Percentiles rank a stretch among this genome's conserved stretches.
These are phyloP conservation scores for Cyclocybe cylindracea DNA, from an alignment of 768 basidiomycete genomes.

Conservation along the genomic window DNA sequence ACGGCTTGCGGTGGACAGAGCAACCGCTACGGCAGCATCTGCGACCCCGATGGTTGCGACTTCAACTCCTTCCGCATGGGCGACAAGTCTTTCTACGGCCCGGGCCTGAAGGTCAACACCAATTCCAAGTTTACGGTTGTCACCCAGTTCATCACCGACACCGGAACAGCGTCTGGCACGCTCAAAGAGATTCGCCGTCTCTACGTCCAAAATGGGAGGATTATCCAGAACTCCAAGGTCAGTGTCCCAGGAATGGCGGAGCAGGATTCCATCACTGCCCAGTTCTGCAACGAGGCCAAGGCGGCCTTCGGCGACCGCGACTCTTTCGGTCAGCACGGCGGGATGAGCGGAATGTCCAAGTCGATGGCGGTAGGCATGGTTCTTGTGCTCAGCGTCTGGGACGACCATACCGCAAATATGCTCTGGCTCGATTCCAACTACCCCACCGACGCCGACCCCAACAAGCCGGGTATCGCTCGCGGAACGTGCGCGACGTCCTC, in stretches of 20 bases:
- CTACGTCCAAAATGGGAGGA: slow-evolving; percentile 51
- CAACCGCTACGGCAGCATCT: slow-evolving; percentile 39
- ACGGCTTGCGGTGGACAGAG: slow-evolving; percentile 34
- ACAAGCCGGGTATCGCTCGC: slow-evolving; percentile 19
- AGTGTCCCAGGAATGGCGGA: slow-evolving; percentile 39
- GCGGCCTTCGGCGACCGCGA: slow-evolving; percentile 45
- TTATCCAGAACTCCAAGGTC: slow-evolving; percentile 44
- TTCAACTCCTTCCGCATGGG: slow-evolving; percentile 61
- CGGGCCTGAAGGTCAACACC: slow-evolving; percentile 47
- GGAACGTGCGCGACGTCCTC: slow-evolving; percentile 19
- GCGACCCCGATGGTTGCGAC: slow-evolving; percentile 56
- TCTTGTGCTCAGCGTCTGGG: slow-evolving; percentile 33
- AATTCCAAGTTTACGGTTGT: slow-evolving; percentile 50
- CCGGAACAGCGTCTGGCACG: slow-evolving; percentile 40
- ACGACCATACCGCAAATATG: slow-evolving; percentile 32
- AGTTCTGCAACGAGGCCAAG: slow-evolving; percentile 50
- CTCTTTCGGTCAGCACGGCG: slow-evolving; percentile 44
- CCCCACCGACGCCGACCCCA: slow-evolving; percentile 21
- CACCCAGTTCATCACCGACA: slow-evolving; percentile 51
- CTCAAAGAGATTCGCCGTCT: slow-evolving; percentile 53
- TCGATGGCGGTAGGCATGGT: slow-evolving; percentile 48
- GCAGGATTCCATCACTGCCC: slow-evolving; percentile 46
- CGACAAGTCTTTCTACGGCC: slow-evolving; percentile 42
- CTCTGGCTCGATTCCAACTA: slow-evolving; percentile 44
- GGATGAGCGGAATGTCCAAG: slow-evolving; percentile 34